Percentiles rank a stretch among this genome's conserved stretches.
Conservation (phyloP, 2,329 filamentous ascomycete species). For the Aspergillus sp. region DNA sequence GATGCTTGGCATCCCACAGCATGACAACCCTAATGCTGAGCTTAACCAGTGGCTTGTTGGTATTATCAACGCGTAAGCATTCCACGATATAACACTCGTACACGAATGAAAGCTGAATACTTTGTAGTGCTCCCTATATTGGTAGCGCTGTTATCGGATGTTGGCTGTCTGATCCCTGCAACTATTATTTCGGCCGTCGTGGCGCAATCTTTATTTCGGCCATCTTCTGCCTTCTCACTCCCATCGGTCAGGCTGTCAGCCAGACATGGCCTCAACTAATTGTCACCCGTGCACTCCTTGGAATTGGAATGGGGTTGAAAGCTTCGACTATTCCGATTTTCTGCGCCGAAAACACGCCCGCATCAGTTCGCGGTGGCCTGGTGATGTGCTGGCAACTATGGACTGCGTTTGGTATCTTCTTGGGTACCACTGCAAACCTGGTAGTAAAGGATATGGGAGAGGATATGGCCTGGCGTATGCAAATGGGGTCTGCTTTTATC, state of each 20-base stretch:
- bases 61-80: constrained; percentile 56
- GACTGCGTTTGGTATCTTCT: constrained; percentile 64
- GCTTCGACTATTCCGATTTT: constrained; percentile 58
- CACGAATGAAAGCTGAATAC: not conserved
- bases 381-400: constrained; percentile 58
- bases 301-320: constrained; percentile 63
- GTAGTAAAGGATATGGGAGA: constrained; percentile 60
- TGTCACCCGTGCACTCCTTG: constrained; percentile 57
- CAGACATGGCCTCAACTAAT: constrained; percentile 62
- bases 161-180: constrained; percentile 67
- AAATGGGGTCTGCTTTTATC: constrained; percentile 64
- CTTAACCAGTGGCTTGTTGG: constrained; percentile 63
- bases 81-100: constrained; percentile 29
- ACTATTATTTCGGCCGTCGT: constrained; percentile 59
- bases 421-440: constrained; percentile 66
- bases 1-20: constrained; percentile 46
- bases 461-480: constrained; percentile 62
- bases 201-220: constrained; percentile 65
- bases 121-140: constrained; percentile 51
- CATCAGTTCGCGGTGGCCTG: constrained; percentile 55
- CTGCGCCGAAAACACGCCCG: constrained; percentile 57
- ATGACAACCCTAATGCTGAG: constrained; percentile 37
- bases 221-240: constrained; percentile 65
- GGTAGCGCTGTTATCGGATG: constrained; percentile 57
- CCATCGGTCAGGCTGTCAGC: constrained; percentile 64